Base-by-base conservation (phyloP, 257 asterid genomes). In the Solanum neorickii region DNA sequence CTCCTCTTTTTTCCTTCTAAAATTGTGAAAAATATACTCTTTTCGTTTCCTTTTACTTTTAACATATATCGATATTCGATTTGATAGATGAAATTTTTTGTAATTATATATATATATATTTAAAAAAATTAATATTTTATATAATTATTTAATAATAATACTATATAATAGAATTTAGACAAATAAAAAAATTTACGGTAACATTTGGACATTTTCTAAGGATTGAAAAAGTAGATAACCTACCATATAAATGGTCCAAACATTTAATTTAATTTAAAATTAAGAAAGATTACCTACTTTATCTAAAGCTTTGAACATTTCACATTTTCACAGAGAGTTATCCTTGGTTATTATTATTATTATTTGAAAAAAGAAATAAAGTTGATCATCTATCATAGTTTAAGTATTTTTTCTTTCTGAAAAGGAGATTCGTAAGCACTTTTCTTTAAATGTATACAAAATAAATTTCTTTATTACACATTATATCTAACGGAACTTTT, bases 361-460 rank as follows among this genome's bases (percentile, higher is more conserved):
- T 33, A 33, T 33, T 3, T 33, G 0, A 33, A 35, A 5, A 35
- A 5, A 35, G 7, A 35, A 35, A 66, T 68, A 37, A 68, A 27
- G 4, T 3, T 29, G 37, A 68, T 68, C 1, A 27, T 29, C 21
- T 29, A 27, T 0, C 12, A 56, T 18, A 3, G 7, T 56, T 56
- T 56, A 56, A 27, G 37, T 27, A 0, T 13, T 27, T 27, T 27
- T 66, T 52, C 3, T 52, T 52, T 52, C 6, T 27, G 20, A 3
- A 20, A 68, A 27, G 1, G 0, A 25, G 13, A 68, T 68, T 14
- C 20, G 1, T 6, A 13, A 13, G 29, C 0, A 0, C 21, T 68
- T 13, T 27, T 0, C 1, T 68, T 13, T 7, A 1, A 68, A 16
- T 68, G 11, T 14, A 68, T 0, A 13, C 2, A 0, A 0, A 15